Evolutionary conservation across 108 stramenopile species (phyloP).

Genomic region (Cyclotella distinguenda): DNA sequence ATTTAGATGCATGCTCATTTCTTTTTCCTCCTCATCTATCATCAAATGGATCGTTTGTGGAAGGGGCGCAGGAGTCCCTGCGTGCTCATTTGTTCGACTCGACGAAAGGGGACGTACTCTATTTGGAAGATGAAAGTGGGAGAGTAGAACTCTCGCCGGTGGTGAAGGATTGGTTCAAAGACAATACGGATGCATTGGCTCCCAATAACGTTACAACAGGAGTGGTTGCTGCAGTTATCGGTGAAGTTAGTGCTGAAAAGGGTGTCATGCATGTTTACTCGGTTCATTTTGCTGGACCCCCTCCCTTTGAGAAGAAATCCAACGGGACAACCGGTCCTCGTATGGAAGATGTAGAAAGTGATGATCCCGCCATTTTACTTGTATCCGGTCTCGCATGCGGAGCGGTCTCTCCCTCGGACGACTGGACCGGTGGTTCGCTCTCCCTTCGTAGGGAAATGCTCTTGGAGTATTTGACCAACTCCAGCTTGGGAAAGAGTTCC

Average conservation of each 20-base stretch:
- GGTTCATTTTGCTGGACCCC: constrained; percentile 53
- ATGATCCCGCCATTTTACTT: constrained; percentile 57
- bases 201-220: constrained; percentile 65
- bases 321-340: neutral
- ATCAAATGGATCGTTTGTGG: neutral
- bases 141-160: constrained; percentile 55
- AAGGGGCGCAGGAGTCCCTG: constrained; percentile 39
- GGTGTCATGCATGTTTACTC: constrained; percentile 70
- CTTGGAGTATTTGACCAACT: constrained; percentile 67
- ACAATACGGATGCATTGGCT: constrained; percentile 19
- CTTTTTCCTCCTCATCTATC: constrained; percentile 18
- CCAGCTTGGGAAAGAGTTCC: constrained; percentile 47
- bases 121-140: constrained; percentile 84
- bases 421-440: constrained; percentile 45
- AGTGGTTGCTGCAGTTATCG: constrained; percentile 67
- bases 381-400: constrained; percentile 75
- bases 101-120: constrained; percentile 55
- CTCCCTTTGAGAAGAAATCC: constrained; percentile 12
- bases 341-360: neutral
- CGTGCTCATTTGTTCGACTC: constrained; percentile 31
- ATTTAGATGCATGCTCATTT: constrained; percentile 27
- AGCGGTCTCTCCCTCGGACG: constrained; percentile 30
- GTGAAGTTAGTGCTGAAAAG: constrained; percentile 46
- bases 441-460: constrained; percentile 75
- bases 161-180: constrained; percentile 4